A percentile compares a stretch with the other conserved stretches of the same genome.
Conservation (phyloP, 371 early-diverging fungal species). For the Rhizoclosmatium hyalinum region DNA sequence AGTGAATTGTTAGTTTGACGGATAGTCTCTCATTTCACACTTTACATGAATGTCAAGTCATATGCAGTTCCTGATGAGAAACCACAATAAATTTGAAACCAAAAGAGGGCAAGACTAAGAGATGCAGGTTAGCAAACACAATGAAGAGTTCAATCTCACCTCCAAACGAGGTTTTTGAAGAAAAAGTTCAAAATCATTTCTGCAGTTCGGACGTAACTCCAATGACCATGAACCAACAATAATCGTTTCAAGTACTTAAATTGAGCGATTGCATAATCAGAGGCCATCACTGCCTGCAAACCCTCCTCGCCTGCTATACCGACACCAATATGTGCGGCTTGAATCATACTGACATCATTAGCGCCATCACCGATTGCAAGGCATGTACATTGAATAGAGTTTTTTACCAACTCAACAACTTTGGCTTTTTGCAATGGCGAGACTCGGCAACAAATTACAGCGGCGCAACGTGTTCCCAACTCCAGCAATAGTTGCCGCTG, state of each 20-base stretch:
- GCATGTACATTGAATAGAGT: constrained; percentile 77
- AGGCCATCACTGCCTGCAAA: constrained; percentile 84
- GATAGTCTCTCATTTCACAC: not conserved
- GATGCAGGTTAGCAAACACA: not conserved
- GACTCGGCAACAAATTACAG: constrained; percentile 97
- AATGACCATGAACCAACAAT: constrained; percentile 67
- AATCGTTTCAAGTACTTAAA: constrained; percentile 85
- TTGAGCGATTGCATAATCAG: constrained; percentile 89
- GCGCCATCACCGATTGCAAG: constrained; percentile 98
- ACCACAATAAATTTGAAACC: constrained; percentile 56
- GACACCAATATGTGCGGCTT: constrained; percentile 93
- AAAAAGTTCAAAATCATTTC: constrained; percentile 82
- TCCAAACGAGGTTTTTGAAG: constrained; percentile 73
- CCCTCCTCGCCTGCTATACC: constrained; percentile 96
- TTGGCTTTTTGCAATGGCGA: constrained; percentile 99
- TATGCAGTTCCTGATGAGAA: constrained; percentile 48
- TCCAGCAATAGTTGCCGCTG: constrained; percentile 66
- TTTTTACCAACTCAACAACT: constrained; percentile 87
- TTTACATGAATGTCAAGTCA: constrained; percentile 43
- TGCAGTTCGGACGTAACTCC: constrained; percentile 55
- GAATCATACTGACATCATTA: constrained; percentile 84
- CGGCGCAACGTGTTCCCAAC: constrained; percentile 77
- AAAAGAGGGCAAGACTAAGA: constrained; percentile 49
- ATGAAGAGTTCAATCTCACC: constrained; percentile 34
- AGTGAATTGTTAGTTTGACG: not conserved